Conservation (phyloP, 306 rosid genomes). For the Lathyrus sativus region DNA sequence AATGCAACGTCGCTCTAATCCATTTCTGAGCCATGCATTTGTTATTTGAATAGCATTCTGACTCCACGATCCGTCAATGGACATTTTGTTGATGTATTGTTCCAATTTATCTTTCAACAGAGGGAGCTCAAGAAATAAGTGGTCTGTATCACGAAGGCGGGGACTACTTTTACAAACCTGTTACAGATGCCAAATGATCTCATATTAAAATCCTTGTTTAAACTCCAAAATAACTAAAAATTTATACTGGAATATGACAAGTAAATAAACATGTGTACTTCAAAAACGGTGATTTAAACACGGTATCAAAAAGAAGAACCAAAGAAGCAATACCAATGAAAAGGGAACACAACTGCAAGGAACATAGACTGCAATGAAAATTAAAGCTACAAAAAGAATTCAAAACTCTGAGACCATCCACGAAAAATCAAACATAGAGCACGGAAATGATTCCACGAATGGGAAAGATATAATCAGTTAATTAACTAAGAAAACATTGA, state of each 20-base stretch:
- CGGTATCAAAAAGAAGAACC: background rate
- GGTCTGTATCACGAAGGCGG: conserved; percentile 77
- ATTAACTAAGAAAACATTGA: conserved; percentile 13
- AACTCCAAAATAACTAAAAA: conserved; percentile 15
- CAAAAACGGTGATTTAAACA: conserved; percentile 9
- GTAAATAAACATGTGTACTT: conserved; percentile 15
- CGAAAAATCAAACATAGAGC: background rate
- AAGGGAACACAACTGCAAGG: background rate
- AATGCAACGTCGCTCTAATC: conserved; percentile 76
- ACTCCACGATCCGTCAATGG: conserved; percentile 85
- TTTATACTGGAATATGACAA: conserved; percentile 2
- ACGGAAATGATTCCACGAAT: conserved; percentile 9
- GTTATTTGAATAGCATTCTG: conserved; percentile 90
- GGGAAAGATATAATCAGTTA: conserved; percentile 3
- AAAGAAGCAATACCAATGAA: background rate
- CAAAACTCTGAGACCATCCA: background rate
- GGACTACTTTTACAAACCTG: conserved; percentile 83
- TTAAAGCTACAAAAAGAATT: background rate
- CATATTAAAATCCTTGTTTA: conserved; percentile 12
- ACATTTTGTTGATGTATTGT: conserved; percentile 66
- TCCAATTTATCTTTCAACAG: conserved; percentile 68
- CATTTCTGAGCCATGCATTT: conserved; percentile 81
- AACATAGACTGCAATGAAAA: conserved; percentile 17
- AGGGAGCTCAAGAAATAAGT: conserved; percentile 91
- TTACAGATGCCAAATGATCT: conserved; percentile 15